These are phyloP conservation scores for Paraphoma sp. DNA, from an alignment of 2,329 filamentous ascomycete genomes.

Conservation along the genomic window DNA sequence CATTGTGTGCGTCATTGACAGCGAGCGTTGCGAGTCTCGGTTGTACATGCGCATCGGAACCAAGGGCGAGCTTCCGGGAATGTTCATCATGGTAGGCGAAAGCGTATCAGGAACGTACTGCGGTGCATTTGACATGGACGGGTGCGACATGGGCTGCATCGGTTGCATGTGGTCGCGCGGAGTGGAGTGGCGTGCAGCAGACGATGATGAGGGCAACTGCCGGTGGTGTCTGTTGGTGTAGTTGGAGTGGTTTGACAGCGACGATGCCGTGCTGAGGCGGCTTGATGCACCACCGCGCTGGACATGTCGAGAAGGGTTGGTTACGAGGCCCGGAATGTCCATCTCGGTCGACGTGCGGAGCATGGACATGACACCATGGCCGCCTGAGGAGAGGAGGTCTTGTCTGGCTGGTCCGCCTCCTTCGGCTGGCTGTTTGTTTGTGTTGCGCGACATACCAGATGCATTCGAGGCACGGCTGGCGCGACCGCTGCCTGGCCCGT, in stretches of 20 bases:
- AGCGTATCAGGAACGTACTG: constrained; percentile 48
- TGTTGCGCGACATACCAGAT: constrained; percentile 47
- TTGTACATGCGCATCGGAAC: constrained; percentile 24
- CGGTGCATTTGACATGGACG: constrained; percentile 35
- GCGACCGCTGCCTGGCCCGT: constrained; percentile 50
- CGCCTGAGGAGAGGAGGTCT: constrained; percentile 38
- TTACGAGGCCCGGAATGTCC: constrained; percentile 52
- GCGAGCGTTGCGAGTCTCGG: constrained; percentile 50
- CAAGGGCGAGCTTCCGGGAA: constrained; percentile 38
- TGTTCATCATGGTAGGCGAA: constrained; percentile 42
- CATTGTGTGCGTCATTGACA: constrained; percentile 46
- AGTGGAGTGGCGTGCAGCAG: constrained; percentile 47
- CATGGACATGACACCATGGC: constrained; percentile 56
- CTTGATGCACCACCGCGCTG: constrained; percentile 41
- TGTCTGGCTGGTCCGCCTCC: constrained; percentile 22
- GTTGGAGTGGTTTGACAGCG: constrained; percentile 52
- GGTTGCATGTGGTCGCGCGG: constrained; percentile 46
- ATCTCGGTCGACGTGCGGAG: constrained; percentile 58
- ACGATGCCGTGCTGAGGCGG: constrained; percentile 49
- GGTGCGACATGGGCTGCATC: background rate
- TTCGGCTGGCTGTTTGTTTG: constrained; percentile 34
- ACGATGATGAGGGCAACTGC: constrained; percentile 49
- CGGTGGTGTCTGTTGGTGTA: constrained; percentile 43
- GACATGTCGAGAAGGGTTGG: constrained; percentile 44
- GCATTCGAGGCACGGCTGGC: constrained; percentile 56